Evolutionary conservation across 1,284 basidiomycete genomes (phyloP), one percentile per base, ranked within the genome.

Genomic region (Ganoderma lingzhi): DNA sequence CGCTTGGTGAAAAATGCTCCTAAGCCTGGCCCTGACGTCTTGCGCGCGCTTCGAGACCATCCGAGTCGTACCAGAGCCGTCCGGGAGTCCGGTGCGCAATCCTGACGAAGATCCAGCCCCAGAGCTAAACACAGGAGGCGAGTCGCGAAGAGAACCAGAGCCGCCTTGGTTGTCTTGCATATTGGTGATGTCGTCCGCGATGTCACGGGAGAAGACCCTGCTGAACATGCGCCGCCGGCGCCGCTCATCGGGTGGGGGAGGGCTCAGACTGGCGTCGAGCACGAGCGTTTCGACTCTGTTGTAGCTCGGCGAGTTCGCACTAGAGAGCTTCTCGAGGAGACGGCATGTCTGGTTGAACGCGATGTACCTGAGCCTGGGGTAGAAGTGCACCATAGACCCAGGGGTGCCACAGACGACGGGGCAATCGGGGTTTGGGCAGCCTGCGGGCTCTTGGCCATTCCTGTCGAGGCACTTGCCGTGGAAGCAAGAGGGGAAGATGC

Each of bases 381-480:
- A 93, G 81, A 88, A 91, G 79, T 93, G 90, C 8, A 90, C 86
- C 73, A 93, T 80, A 8, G 91, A 93, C 17, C 92, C 92, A n/a
- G 92, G 90, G 6, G 92, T 93, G 75, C 92, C 92, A 74, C 92
- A 93, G 56, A 92, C 86, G 68, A 92, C 85, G 42, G 90, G 87
- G 77, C 92, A 93, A 76, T 93, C 87, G 39, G 92, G 91, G 74
- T 93, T 91, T 2, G 92, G 92, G 74, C 93, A 94, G 37, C 92
- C 93, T 5, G 80, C 65, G 15, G 91, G 92, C 35, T 89, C 85
- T 65, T 84, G 79, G 62, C 86, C 88, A 67, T 87, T 82, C 55
- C 82, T 76, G 73, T 87, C 86, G n/a, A 71, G 63, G 75, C 92
- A 93, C 80, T 92, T 94, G 67, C 92, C 93, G 72, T 93, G 93